These are phyloP conservation scores for Penicillium ucsense DNA, from an alignment of 495 filamentous ascomycete genomes.

Conservation along the genomic window DNA sequence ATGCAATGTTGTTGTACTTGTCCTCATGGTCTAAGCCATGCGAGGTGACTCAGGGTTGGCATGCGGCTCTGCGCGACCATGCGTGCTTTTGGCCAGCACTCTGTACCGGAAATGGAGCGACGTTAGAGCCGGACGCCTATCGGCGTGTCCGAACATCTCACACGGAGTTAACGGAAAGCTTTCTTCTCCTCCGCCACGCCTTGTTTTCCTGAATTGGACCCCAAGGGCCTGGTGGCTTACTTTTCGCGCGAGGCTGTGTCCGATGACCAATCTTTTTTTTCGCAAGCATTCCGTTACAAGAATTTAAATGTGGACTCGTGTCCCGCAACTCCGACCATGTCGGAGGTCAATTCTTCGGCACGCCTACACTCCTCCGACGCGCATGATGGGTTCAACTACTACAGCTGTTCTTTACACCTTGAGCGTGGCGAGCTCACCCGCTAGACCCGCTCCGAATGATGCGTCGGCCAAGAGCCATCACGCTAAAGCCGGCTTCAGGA, in stretches of 20 bases:
- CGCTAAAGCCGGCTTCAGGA: constrained; percentile 47
- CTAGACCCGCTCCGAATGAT: constrained; percentile 43
- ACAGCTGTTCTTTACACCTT: constrained; percentile 45
- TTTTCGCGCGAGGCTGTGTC: not conserved
- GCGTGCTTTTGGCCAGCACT: not conserved
- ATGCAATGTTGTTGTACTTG: no score
- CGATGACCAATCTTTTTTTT: not conserved
- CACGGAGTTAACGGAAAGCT: constrained; percentile 13
- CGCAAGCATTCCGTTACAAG: not conserved
- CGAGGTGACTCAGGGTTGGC: no score
- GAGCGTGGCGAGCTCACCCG: constrained; percentile 36
- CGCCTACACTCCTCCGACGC: constrained; percentile 8
- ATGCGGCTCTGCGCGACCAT: no score
- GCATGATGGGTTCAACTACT: constrained; percentile 34
- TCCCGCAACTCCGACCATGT: constrained; percentile 12
- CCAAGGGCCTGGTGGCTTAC: not conserved
- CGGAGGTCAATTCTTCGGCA: constrained; percentile 2
- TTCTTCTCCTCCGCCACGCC: constrained; percentile 1
- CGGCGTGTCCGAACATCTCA: constrained; percentile 1
- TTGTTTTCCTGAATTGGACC: not conserved
- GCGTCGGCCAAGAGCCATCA: constrained; percentile 47
- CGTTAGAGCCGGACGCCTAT: not conserved
- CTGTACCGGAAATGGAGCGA: constrained; percentile 2
- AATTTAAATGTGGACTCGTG: constrained; percentile 22
- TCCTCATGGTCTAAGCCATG: no score